Percentiles rank a stretch among this genome's conserved stretches.
Conservation (phyloP, 2,329 filamentous ascomycete genomes). For the Leptographium radiaticola region DNA sequence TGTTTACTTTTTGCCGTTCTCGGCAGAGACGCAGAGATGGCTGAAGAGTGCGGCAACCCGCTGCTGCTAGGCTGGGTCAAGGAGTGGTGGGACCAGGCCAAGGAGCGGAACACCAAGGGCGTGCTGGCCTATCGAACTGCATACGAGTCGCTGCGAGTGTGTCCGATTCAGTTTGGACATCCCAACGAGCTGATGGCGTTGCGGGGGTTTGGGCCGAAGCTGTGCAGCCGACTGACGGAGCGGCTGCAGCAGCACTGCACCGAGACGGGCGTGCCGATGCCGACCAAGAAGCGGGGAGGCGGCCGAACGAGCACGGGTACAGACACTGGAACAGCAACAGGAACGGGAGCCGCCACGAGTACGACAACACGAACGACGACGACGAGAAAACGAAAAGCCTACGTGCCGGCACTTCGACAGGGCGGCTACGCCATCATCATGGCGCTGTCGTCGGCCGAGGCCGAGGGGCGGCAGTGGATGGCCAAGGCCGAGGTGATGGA, state of each 20-base stretch:
- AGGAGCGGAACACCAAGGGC: constrained; percentile 57
- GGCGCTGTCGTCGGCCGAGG: constrained; percentile 47
- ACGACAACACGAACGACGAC: not conserved
- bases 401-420: constrained; percentile 60
- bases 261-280: constrained; percentile 55
- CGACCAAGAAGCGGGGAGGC: constrained; percentile 25
- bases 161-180: constrained; percentile 57
- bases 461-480: constrained; percentile 42
- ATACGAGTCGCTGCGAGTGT: constrained; percentile 63
- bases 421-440: constrained; percentile 62
- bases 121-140: constrained; percentile 61
- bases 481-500: constrained; percentile 57
- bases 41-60: constrained; percentile 48
- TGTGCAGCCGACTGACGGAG: constrained; percentile 57
- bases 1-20: constrained; percentile 10
- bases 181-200: constrained; percentile 60
- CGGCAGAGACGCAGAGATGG: not conserved
- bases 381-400: constrained; percentile 45
- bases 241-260: constrained; percentile 47
- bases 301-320: not conserved
- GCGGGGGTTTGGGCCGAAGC: constrained; percentile 59
- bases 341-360: constrained; percentile 15
- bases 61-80: constrained; percentile 61
- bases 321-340: constrained; percentile 17
- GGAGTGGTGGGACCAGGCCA: constrained; percentile 61